Evolutionary conservation across 345 rosid genomes (phyloP).

Genomic region (Eucalyptus curtisii): DNA sequence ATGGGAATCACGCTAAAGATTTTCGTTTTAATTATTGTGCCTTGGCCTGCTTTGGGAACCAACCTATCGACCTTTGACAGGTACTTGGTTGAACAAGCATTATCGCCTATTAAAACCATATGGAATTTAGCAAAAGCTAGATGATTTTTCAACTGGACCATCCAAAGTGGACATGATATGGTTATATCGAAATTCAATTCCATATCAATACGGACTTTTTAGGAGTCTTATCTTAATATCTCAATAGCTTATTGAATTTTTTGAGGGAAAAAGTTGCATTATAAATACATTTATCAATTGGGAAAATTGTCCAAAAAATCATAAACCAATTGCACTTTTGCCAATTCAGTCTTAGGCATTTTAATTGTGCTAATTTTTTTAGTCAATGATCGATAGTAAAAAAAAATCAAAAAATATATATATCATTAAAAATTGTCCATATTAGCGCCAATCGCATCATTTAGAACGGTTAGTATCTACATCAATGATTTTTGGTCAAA

Average conservation of each 20-base stretch:
- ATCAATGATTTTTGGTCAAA: not conserved
- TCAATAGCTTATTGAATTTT: not conserved
- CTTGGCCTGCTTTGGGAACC: not conserved
- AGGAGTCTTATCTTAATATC: not conserved
- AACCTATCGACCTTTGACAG: not conserved
- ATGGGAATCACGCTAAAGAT: not conserved
- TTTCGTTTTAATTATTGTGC: not conserved
- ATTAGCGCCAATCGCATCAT: not conserved
- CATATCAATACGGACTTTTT: not conserved
- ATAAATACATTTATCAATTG: not conserved
- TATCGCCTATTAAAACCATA: not conserved
- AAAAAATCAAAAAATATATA: too few species aligned
- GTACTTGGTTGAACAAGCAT: not conserved
- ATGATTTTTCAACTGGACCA: not conserved
- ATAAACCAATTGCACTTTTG: too few species aligned
- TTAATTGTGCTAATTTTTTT: not conserved
- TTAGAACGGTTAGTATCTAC: not conserved
- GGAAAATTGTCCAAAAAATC: not conserved
- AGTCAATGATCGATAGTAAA: too few species aligned
- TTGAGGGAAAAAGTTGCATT: not conserved
- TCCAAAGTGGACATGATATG: not conserved
- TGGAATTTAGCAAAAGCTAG: not conserved
- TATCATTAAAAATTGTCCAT: too few species aligned
- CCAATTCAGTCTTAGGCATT: rapidly evolving
- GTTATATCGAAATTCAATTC: not conserved